A percentile compares a stretch with the other conserved stretches of the same genome.
phyloP scores from a whole-genome alignment of 345 rosid genomes.

The Bruguiera gymnorhiza region DNA sequence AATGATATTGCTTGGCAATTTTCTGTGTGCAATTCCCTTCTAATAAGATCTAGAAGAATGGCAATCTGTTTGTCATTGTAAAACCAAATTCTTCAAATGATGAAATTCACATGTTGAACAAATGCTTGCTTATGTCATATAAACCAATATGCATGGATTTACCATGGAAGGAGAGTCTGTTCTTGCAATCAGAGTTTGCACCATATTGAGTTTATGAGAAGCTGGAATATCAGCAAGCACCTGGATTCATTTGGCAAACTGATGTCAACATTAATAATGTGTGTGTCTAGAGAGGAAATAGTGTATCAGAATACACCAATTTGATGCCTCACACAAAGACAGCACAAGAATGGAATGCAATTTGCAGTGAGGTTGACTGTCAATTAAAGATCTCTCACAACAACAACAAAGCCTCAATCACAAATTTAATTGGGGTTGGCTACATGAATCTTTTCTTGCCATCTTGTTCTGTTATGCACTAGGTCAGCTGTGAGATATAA shows the following conservation, averaged over 20 bases:
- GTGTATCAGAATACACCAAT: background rate
- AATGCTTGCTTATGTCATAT: conserved; percentile 6
- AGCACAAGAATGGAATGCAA: no score
- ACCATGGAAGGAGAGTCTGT: conserved; percentile 83
- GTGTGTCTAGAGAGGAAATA: background rate
- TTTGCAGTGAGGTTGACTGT: no score
- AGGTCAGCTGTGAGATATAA: background rate
- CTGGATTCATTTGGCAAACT: conserved; percentile 37
- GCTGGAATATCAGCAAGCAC: conserved; percentile 71
- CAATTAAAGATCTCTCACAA: background rate
- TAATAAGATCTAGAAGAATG: conserved; percentile 69
- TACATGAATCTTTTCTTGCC: no score
- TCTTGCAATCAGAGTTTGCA: conserved; percentile 56
- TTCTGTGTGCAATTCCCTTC: conserved; percentile 49
- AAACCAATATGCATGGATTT: conserved; percentile 21
- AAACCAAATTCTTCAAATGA: conserved; percentile 12
- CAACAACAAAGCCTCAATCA: no score
- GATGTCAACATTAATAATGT: background rate
- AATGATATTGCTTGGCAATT: conserved; percentile 22
- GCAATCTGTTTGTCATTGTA: conserved; percentile 51
- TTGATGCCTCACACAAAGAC: background rate
- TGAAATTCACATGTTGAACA: conserved; percentile 4
- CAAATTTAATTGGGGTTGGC: no score
- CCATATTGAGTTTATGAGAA: conserved; percentile 52
- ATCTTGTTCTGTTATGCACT: background rate